Percentiles rank a stretch among this genome's conserved stretches.
Evolutionary conservation across 2,329 filamentous ascomycete species (phyloP).

Genomic region (Diaporthe nobilis): DNA sequence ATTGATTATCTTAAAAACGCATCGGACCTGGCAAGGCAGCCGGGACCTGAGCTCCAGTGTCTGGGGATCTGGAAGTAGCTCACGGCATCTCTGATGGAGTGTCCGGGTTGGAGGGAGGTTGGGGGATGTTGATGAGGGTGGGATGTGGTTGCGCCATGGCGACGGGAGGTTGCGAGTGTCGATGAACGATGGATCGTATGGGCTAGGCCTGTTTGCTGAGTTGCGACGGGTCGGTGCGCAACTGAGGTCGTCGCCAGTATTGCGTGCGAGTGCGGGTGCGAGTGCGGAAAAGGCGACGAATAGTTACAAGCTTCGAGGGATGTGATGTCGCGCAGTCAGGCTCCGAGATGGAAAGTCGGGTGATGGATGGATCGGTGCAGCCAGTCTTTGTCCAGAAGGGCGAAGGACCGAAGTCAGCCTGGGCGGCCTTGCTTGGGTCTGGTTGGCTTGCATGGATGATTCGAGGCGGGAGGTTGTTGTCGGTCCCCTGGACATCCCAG

Average conservation of each 20-base stretch:
- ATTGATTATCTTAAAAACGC: background rate
- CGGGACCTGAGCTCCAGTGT: background rate
- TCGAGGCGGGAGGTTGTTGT: constrained; percentile 22
- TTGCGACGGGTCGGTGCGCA: background rate
- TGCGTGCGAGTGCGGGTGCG: background rate
- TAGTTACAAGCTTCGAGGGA: background rate
- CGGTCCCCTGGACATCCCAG: constrained; percentile 21
- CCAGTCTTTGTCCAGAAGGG: constrained; percentile 11
- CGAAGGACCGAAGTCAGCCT: constrained; percentile 26
- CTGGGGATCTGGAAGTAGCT: constrained; percentile 54
- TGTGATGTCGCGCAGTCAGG: constrained; percentile 13
- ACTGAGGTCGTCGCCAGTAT: constrained; percentile 3
- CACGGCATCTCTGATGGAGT: constrained; percentile 94
- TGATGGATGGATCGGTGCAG: constrained; percentile 4
- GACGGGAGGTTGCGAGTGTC: constrained; percentile 16
- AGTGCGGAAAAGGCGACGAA: background rate
- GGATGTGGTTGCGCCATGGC: constrained; percentile 60
- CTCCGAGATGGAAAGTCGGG: background rate
- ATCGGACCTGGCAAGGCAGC: background rate
- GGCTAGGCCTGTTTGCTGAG: background rate
- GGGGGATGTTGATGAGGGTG: constrained; percentile 87
- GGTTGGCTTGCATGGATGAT: constrained; percentile 22
- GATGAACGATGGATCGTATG: background rate
- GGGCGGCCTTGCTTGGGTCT: constrained; percentile 19
- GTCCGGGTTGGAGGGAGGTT: constrained; percentile 84